phyloP scores from a whole-genome alignment of 768 basidiomycete species.

The Pleurotus citrinopileatus region DNA sequence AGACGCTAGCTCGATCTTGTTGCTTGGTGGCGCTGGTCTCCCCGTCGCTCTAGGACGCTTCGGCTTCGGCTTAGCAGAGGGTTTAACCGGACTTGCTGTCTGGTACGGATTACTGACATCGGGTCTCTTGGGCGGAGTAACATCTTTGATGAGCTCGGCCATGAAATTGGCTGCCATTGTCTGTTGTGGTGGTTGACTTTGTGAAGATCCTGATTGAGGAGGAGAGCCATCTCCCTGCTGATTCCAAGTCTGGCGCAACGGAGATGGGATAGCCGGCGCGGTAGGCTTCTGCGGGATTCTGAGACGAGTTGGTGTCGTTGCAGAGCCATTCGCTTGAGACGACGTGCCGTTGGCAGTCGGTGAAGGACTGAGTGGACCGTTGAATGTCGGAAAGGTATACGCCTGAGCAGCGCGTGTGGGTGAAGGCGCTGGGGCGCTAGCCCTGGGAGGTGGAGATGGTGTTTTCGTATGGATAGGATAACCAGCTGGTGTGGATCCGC shows the following conservation, averaged over 20 bases:
- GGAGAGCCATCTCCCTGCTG: slow-evolving; percentile 30
- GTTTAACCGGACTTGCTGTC: slow-evolving; percentile 60
- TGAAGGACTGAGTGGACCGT: slow-evolving; percentile 24
- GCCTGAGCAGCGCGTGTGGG: slow-evolving; percentile 26
- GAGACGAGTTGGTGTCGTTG: slow-evolving; percentile 14
- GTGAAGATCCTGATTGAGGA: slow-evolving; percentile 35
- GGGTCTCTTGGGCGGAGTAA: slow-evolving; percentile 58
- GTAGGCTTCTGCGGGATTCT: slow-evolving; percentile 43
- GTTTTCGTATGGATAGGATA: slow-evolving; percentile 15
- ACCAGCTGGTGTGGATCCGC: slow-evolving; percentile 19
- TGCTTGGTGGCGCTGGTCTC: slow-evolving; percentile 30
- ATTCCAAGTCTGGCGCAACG: slow-evolving; percentile 72
- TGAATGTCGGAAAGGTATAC: slow-evolving; percentile 34
- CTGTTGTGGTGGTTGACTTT: slow-evolving; percentile 37
- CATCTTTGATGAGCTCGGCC: slow-evolving; percentile 69
- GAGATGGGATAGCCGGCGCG: slow-evolving; percentile 66
- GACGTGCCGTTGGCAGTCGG: slow-evolving; percentile 21
- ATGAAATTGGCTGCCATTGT: slow-evolving; percentile 70
- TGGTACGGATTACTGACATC: slow-evolving; percentile 82
- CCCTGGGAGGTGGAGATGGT: slow-evolving; percentile 24
- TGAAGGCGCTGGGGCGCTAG: slow-evolving; percentile 32
- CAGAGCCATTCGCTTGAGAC: slow-evolving; percentile 16
- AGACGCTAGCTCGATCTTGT: slow-evolving; percentile 24
- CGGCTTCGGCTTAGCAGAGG: slow-evolving; percentile 36
- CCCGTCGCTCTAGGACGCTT: slow-evolving; percentile 43